phyloP scores from a whole-genome alignment of 306 rosid species.

The Medicago arabica region DNA sequence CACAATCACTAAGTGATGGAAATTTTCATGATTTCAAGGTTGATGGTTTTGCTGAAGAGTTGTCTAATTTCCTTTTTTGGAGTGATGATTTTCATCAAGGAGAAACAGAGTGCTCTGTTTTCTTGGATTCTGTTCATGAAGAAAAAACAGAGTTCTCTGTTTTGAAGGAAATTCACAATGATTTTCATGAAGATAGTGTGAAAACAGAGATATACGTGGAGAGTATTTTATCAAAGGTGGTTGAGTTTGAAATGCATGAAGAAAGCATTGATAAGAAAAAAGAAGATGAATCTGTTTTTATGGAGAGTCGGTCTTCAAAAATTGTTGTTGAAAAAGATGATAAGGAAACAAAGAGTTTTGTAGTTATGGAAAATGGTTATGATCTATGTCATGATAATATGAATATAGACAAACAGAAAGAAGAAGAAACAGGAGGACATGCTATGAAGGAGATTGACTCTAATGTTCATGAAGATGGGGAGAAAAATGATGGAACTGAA shows the following conservation, averaged over 20 bases:
- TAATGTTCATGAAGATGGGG: neutral
- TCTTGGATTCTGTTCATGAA: conserved; percentile 19
- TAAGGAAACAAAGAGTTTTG: conserved; percentile 15
- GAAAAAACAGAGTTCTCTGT: conserved; percentile 22
- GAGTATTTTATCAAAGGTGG: conserved; percentile 27
- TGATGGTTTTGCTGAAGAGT: conserved; percentile 49
- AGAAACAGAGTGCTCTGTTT: conserved; percentile 39
- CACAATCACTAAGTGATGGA: neutral
- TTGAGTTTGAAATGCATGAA: neutral
- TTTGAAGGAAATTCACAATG: conserved; percentile 7
- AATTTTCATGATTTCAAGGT: conserved; percentile 23
- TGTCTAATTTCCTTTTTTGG: conserved; percentile 41
- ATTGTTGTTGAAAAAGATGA: conserved; percentile 11
- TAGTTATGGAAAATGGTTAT: neutral
- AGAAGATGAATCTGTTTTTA: conserved; percentile 30
- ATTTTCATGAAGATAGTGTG: neutral
- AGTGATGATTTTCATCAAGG: conserved; percentile 32
- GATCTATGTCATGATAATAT: neutral
- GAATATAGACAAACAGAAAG: neutral
- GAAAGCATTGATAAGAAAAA: neutral
- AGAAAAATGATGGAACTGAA: conserved; percentile 40
- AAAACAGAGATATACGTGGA: neutral
- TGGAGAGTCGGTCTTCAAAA: conserved; percentile 7
- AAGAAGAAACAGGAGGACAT: neutral
- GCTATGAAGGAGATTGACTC: conserved; percentile 12